Base-by-base conservation (phyloP, 352 stramenopile genomes). In the Globisporangium rhizosaccharum region DNA sequence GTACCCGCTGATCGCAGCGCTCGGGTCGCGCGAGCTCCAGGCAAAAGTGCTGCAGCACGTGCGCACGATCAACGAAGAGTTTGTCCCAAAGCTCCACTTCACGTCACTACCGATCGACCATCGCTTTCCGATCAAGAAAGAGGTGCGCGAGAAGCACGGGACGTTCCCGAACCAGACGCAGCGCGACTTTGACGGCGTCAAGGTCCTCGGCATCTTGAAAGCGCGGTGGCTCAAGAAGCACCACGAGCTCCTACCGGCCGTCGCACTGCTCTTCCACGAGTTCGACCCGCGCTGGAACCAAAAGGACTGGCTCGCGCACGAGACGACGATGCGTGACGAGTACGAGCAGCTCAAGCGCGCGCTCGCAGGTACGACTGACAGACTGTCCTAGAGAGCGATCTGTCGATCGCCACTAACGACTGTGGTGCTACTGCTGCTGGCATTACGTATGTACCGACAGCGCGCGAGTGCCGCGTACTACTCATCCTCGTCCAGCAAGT, bases 211-310 rank as follows among this genome's bases (percentile, higher is more conserved):
- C 10, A 69, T 96, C 15, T 67, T 94, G 51, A 96, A 96, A 61
- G 66, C 75, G 23, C 69, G 73, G 33, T 96, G 86, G 86, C 63
- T 96, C 48, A 93, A 92, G 72, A 96, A 96, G 54, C 84, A 94
- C 61, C 86, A 93, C 56, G 82, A 92, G 63, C 52, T 87, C 6
- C 61, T 96, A 36, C 86, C 86, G 10, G 83, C 83, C 0, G 83
- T 91, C 14, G 79, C 90, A 47, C 65, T 96, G 53, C 71, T 93
- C 36, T 92, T 94, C 57, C 79, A 94, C 48, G 86, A 90, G 59
- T 94, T 90, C 53, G 84, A 96, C 53, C 86, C 86, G 52, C 72
- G 82, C 3, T 88, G 82, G 75, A 85, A 67, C 37, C 68, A 67
- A 18, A 71, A 74, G 50, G 82, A 94, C 44, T 96, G 86, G 86